phyloP scores from a whole-genome alignment of 2,329 filamentous ascomycete genomes.

The Hypoxylon sp. region DNA sequence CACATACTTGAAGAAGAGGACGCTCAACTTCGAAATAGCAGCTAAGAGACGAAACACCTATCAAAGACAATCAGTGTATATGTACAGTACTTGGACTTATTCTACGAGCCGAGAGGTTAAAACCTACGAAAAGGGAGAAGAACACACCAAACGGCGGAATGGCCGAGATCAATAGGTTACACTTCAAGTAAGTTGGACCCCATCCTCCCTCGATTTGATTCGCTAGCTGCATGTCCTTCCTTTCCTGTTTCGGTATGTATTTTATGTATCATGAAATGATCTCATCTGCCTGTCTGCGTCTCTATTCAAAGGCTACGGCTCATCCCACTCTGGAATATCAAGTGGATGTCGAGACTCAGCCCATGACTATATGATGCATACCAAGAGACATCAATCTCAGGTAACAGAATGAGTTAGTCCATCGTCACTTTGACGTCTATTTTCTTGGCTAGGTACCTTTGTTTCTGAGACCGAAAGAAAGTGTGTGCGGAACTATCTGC shows the following conservation, averaged over 20 bases:
- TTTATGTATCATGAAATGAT: conserved; percentile 23
- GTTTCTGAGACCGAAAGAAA: neutral
- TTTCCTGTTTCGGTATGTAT: conserved; percentile 33
- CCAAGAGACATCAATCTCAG: conserved; percentile 8
- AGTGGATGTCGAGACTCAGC: conserved; percentile 14
- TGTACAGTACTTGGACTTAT: neutral
- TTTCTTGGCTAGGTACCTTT: conserved; percentile 2
- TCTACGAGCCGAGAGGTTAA: neutral
- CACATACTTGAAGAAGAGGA: conserved; percentile 20
- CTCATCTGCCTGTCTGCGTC: conserved; percentile 19
- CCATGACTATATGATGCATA: conserved; percentile 8
- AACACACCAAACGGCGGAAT: conserved; percentile 47
- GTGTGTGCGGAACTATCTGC: conserved; percentile 9
- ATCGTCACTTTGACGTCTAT: conserved; percentile 3
- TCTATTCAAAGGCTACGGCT: conserved; percentile 10
- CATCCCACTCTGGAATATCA: conserved; percentile 21
- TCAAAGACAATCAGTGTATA: neutral
- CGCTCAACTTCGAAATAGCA: conserved; percentile 1
- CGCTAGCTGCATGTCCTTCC: conserved; percentile 16
- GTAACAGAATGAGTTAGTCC: conserved; percentile 4
- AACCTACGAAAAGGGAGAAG: neutral
- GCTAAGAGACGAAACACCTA: neutral
- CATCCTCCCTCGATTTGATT: conserved; percentile 22
- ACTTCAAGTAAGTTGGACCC: conserved; percentile 59
- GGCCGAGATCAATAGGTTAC: conserved; percentile 58